These are phyloP conservation scores for Holtermanniella nyarrowii DNA, from an alignment of 768 basidiomycete species.

Conservation along the genomic window DNA sequence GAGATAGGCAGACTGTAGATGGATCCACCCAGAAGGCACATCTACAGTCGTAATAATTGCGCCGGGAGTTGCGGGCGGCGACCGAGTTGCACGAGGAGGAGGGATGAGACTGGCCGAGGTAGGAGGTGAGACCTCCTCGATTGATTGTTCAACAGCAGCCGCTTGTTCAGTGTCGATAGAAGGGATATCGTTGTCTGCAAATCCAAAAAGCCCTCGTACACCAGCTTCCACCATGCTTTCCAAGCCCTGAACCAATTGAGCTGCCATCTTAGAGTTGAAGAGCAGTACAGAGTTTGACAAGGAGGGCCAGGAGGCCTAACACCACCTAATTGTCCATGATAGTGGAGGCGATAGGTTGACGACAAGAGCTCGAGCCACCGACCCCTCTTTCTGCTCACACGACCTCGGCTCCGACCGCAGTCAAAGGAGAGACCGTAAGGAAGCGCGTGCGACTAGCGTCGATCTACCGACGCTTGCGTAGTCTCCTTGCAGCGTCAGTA, in stretches of 20 bases:
- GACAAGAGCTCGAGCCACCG: neutral
- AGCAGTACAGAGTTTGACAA: too few species aligned
- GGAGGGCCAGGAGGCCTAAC: neutral
- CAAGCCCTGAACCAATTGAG: slow-evolving; percentile 10
- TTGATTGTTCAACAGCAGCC: neutral
- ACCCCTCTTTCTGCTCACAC: neutral
- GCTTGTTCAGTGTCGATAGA: neutral
- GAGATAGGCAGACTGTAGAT: slow-evolving; percentile 30
- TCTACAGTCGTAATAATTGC: slow-evolving; percentile 8
- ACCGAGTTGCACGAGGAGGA: neutral
- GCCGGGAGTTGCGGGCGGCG: neutral
- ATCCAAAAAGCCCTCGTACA: slow-evolving; percentile 21
- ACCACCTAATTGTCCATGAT: neutral
- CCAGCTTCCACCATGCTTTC: slow-evolving; percentile 26
- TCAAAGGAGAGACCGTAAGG: too few species aligned
- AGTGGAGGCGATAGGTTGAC: neutral
- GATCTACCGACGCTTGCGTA: too few species aligned
- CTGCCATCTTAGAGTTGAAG: neutral
- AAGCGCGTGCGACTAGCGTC: too few species aligned
- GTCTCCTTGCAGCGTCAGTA: too few species aligned
- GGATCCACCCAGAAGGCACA: slow-evolving; percentile 35
- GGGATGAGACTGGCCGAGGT: neutral
- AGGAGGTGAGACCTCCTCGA: neutral
- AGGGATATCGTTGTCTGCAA: slow-evolving; percentile 21
- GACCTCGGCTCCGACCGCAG: too few species aligned